These are phyloP conservation scores for Phytophthora tentaculata DNA, from an alignment of 352 stramenopile genomes.

Conservation along the genomic window DNA sequence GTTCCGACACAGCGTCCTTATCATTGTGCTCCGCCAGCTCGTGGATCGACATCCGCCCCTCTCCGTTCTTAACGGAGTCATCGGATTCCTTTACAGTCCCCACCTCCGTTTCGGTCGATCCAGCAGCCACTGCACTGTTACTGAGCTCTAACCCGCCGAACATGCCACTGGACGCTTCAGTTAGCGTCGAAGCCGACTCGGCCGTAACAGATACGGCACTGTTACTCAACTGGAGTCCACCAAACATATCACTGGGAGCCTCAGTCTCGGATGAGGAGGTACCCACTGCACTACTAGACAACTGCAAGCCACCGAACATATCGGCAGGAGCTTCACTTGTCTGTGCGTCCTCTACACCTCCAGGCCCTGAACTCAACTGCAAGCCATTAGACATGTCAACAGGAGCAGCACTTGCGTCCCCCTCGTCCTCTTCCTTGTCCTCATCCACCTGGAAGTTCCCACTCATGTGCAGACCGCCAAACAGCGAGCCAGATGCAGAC, in stretches of 20 bases:
- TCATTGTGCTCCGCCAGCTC: conserved; percentile 48
- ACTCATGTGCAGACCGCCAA: conserved; percentile 56
- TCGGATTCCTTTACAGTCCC: conserved; percentile 1
- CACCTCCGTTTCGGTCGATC: conserved; percentile 13
- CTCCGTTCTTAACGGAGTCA: conserved; percentile 23
- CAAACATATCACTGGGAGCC: conserved; percentile 16
- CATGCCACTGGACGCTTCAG: conserved; percentile 10
- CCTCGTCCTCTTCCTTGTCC: conserved; percentile 1
- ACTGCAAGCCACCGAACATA: conserved; percentile 34
- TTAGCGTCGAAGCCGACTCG: neutral
- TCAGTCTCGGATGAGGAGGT: neutral
- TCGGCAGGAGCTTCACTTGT: conserved; percentile 10
- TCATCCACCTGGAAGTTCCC: conserved; percentile 30
- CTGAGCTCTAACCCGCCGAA: conserved; percentile 24
- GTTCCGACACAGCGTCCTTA: conserved; percentile 7
- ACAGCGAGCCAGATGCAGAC: conserved; percentile 42
- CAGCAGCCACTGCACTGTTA: conserved; percentile 12
- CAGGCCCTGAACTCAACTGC: conserved; percentile 29
- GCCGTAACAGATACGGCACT: neutral
- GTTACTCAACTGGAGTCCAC: conserved; percentile 17
- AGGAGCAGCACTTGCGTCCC: conserved; percentile 4
- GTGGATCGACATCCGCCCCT: conserved; percentile 58
- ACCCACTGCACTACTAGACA: conserved; percentile 18
- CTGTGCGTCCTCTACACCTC: neutral
- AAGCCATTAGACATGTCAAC: conserved; percentile 34